phyloP scores from a whole-genome alignment of 371 early-diverging fungal species.

The Apophysomyces ossiformis region DNA sequence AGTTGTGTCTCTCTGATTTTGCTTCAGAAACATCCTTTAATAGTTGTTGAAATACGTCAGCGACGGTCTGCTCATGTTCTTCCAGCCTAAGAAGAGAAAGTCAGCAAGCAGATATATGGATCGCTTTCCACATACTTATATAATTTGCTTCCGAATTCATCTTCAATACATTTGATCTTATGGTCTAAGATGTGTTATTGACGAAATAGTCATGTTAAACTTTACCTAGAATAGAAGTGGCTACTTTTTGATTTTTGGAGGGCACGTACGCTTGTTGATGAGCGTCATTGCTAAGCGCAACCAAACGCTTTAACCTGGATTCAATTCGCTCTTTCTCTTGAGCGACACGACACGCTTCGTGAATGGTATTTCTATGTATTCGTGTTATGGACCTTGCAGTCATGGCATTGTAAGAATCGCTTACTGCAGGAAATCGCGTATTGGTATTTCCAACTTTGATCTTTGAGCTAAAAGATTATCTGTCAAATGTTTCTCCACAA shows the following conservation, averaged over 20 bases:
- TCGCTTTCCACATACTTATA: neutral
- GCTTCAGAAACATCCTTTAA: neutral
- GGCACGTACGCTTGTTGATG: neutral
- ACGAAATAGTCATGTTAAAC: neutral
- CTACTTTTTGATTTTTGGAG: neutral
- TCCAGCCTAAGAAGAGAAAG: neutral
- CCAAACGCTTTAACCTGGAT: neutral
- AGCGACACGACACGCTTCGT: neutral
- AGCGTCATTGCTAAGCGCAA: neutral
- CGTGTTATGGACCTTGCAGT: neutral
- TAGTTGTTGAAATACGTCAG: neutral
- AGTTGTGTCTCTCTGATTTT: neutral
- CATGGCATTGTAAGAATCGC: neutral
- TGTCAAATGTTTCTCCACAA: neutral
- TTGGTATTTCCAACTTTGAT: neutral
- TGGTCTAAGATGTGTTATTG: neutral
- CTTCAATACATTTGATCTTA: neutral
- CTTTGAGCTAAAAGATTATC: neutral
- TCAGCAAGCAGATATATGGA: neutral
- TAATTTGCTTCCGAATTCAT: neutral
- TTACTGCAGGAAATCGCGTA: slow-evolving; percentile 5
- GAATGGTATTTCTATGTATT: neutral
- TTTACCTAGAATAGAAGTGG: neutral
- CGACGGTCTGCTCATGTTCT: neutral
- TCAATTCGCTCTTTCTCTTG: slow-evolving; percentile 2